Percentiles rank a stretch among this genome's conserved stretches.
These are phyloP conservation scores for Termitomyces sp. DNA, from an alignment of 768 basidiomycete species.

Conservation along the genomic window DNA sequence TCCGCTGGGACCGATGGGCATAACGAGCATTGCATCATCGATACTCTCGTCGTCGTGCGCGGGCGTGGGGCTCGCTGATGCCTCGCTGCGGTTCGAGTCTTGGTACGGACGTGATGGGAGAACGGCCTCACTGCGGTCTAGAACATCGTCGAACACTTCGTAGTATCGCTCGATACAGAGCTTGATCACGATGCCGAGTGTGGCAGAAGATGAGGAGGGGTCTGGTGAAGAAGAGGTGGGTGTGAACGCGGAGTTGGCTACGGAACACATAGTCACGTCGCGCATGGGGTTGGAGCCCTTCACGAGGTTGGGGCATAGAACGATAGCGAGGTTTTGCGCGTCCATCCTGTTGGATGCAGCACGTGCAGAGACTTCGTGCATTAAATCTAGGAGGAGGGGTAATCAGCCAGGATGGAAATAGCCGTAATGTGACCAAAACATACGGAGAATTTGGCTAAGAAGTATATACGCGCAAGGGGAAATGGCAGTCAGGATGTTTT, in stretches of 20 bases:
- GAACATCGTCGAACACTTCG: conserved; percentile 81
- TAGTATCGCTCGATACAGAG: conserved; percentile 80
- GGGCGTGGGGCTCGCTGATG: conserved; percentile 13
- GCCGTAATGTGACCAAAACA: conserved; percentile 17
- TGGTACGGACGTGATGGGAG: conserved; percentile 21
- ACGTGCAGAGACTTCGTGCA: conserved; percentile 73
- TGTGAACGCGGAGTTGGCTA: conserved; percentile 40
- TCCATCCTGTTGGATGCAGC: conserved; percentile 73
- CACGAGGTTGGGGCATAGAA: conserved; percentile 76
- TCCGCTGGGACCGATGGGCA: conserved; percentile 53
- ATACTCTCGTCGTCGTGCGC: conserved; percentile 63
- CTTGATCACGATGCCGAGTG: conserved; percentile 66
- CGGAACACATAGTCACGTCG: conserved; percentile 70
- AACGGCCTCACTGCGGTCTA: conserved; percentile 62
- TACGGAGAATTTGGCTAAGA: conserved; percentile 63
- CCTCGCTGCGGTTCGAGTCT: conserved; percentile 11
- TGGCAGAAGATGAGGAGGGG: conserved; percentile 33
- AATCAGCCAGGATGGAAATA: neutral
- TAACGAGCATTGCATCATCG: conserved; percentile 70
- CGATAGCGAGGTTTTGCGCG: conserved; percentile 76
- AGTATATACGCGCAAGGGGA: conserved; percentile 69
- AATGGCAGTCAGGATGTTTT: conserved; percentile 62
- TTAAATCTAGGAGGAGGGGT: conserved; percentile 44
- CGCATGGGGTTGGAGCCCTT: conserved; percentile 59
- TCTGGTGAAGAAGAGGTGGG: neutral